These are phyloP conservation scores for Microascus cirrosus DNA, from an alignment of 2,329 filamentous ascomycete genomes.

Conservation along the genomic window DNA sequence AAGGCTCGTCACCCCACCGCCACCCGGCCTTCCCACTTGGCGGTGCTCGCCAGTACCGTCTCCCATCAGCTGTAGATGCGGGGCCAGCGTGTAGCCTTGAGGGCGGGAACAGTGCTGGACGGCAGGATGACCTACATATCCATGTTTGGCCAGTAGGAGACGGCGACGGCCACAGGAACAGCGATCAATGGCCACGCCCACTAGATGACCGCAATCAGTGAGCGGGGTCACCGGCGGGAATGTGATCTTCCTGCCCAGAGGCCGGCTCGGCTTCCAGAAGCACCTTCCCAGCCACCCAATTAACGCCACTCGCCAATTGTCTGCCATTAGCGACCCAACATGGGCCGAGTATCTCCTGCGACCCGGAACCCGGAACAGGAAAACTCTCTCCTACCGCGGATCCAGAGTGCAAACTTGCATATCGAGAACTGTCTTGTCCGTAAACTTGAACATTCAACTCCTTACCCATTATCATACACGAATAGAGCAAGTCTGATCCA, in stretches of 20 bases:
- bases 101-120: not conserved
- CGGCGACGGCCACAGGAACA: too few relatives aligned
- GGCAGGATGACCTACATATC: not conserved
- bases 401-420: not conserved
- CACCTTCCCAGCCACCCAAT: not conserved
- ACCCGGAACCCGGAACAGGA: not conserved
- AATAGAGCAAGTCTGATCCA: not conserved
- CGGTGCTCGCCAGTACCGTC: not conserved
- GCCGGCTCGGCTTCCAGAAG: not conserved
- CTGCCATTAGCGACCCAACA: not conserved
- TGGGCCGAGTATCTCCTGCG: not conserved
- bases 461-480: not conserved
- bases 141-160: too few relatives aligned
- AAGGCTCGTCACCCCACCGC: not conserved
- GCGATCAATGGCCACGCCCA: not conserved
- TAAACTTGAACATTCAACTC: not conserved
- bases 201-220: not conserved
- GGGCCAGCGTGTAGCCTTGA: not conserved
- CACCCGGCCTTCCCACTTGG: not conserved
- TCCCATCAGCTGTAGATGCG: not conserved
- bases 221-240: not conserved
- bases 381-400: not conserved
- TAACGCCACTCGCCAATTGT: not conserved
- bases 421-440: not conserved
- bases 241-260: not conserved